Evolutionary conservation across 257 asterid species (phyloP).

Genomic region (Forsythia suspensa): DNA sequence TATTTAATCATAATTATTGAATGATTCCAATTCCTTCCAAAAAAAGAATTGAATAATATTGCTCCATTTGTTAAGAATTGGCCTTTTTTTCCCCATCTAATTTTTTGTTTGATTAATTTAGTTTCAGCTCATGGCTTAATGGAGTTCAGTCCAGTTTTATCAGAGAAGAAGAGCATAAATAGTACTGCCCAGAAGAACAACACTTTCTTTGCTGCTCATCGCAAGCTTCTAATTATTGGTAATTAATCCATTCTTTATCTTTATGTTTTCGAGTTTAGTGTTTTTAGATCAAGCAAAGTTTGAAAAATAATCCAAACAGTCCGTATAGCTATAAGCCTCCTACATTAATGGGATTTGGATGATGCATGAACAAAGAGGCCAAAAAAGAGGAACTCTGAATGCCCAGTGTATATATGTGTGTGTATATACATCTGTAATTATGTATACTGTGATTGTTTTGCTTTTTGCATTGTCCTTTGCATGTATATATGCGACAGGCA

Average conservation of each 20-base stretch:
- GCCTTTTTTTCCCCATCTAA: not conserved
- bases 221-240: constrained; percentile 51
- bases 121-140: constrained; percentile 22
- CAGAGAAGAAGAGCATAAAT: constrained; percentile 15
- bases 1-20: too few relatives aligned
- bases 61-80: not conserved
- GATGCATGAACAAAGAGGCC: constrained; percentile 16
- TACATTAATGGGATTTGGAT: constrained; percentile 16
- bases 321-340: constrained; percentile 10
- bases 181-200: constrained; percentile 9
- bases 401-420: constrained; percentile 19
- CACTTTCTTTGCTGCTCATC: constrained; percentile 18
- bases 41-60: too few relatives aligned
- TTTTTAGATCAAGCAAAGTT: not conserved
- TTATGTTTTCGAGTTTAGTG: not conserved
- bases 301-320: not conserved
- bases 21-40: too few relatives aligned
- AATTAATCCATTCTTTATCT: not conserved
- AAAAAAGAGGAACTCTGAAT: constrained; percentile 15
- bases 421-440: not conserved
- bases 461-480: constrained; percentile 27
- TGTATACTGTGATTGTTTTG: constrained; percentile 16
- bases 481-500: constrained; percentile 24
- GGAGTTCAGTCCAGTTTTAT: constrained; percentile 15
- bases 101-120: not conserved